phyloP scores from a whole-genome alignment of 169 alveolate genomes.

The Eimeria necatrix region DNA sequence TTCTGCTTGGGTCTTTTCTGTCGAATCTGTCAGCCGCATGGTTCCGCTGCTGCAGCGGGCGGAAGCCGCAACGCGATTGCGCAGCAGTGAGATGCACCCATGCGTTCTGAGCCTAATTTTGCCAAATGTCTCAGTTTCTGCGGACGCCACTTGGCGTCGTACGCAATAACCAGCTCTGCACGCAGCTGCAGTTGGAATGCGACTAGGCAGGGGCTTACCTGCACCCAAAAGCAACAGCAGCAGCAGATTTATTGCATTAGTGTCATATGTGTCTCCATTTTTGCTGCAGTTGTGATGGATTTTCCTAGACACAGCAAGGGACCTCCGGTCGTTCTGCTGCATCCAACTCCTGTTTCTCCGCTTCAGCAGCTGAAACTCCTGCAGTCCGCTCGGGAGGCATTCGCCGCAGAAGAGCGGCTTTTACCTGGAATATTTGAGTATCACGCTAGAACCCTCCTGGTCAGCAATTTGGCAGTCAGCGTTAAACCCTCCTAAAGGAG shows the following conservation, averaged over 20 bases:
- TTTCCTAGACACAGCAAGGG: background rate
- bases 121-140: too few species aligned
- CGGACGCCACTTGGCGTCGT: too few species aligned
- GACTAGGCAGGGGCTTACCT: too few species aligned
- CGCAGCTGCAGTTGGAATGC: too few species aligned
- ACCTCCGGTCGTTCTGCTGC: background rate
- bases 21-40: slow-evolving; percentile 53
- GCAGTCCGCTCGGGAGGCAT: slow-evolving; percentile 32
- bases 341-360: background rate
- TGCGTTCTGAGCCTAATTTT: background rate
- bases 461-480: background rate
- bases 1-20: slow-evolving; percentile 43
- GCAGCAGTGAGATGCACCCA: background rate
- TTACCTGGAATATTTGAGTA: slow-evolving; percentile 46
- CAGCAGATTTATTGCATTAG: background rate
- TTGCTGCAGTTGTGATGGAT: slow-evolving; percentile 30
- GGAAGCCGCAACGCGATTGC: slow-evolving; percentile 62
- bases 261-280: background rate
- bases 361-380: slow-evolving; percentile 23
- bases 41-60: slow-evolving; percentile 57
- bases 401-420: slow-evolving; percentile 51
- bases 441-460: slow-evolving; percentile 60
- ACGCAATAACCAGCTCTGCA: too few species aligned
- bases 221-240: too few species aligned
- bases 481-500: too few species aligned